Conservation (phyloP, 179 eudicot species). For the Vitellaria paradoxa region DNA sequence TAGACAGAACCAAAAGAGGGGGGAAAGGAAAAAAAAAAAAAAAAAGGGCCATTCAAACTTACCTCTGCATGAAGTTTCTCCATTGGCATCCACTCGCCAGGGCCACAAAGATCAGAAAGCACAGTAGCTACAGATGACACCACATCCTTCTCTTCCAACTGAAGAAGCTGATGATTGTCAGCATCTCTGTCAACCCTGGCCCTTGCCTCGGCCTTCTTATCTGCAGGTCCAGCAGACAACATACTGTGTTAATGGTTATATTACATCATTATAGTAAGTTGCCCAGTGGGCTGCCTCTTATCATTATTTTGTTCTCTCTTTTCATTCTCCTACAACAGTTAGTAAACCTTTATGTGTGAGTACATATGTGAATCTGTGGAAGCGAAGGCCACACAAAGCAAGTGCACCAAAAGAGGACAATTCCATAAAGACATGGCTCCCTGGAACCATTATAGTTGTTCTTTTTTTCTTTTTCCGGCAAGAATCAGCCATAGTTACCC, state of each 20-base stretch:
- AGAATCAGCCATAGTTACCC: neutral
- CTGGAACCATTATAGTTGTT: neutral
- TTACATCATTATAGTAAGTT: neutral
- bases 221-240: conserved; percentile 29
- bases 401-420: neutral
- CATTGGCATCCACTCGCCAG: conserved; percentile 98
- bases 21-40: neutral
- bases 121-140: conserved; percentile 69
- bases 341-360: neutral
- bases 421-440: neutral
- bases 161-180: conserved; percentile 66
- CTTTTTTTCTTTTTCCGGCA: too few species aligned
- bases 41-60: conserved; percentile 15
- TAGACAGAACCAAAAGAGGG: neutral
- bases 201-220: conserved; percentile 65
- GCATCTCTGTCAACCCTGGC: conserved; percentile 64
- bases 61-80: conserved; percentile 87
- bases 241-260: neutral
- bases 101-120: conserved; percentile 71
- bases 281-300: neutral
- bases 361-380: neutral
- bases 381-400: neutral
- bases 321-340: neutral
- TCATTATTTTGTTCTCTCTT: neutral
- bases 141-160: conserved; percentile 73